Percentiles rank a stretch among this genome's conserved stretches.
Evolutionary conservation across 441 rosid species (phyloP).

Genomic region (Gossypium schwendimanii): DNA sequence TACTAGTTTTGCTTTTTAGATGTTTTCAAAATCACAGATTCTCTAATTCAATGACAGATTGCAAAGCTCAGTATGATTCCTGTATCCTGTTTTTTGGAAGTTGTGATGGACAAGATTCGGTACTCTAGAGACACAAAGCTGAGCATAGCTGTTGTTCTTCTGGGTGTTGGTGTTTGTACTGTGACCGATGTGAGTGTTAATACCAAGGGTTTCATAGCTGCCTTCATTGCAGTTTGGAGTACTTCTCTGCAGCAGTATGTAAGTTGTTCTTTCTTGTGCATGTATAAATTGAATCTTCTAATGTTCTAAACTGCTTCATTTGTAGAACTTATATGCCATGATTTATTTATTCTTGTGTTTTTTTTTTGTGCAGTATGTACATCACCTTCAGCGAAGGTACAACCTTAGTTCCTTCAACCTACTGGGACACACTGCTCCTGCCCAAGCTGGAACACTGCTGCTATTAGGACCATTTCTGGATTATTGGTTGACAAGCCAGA

Average conservation of each 20-base stretch:
- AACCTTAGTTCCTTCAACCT: slow-evolving; percentile 63
- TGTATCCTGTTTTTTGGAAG: slow-evolving; percentile 66
- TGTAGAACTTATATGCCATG: neutral
- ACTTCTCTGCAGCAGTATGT: slow-evolving; percentile 71
- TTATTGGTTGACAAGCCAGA: slow-evolving; percentile 57
- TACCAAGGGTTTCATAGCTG: slow-evolving; percentile 55
- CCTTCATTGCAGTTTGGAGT: slow-evolving; percentile 69
- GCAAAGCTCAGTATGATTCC: slow-evolving; percentile 79
- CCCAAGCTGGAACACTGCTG: slow-evolving; percentile 62
- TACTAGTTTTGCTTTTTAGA: neutral
- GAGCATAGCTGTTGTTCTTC: slow-evolving; percentile 57
- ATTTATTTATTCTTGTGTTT: neutral
- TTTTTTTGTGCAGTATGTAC: slow-evolving; percentile 53
- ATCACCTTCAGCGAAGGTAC: slow-evolving; percentile 60
- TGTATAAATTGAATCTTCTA: neutral
- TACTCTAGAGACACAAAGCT: slow-evolving; percentile 73
- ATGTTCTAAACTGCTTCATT: neutral
- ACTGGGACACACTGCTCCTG: slow-evolving; percentile 78
- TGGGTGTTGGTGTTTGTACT: slow-evolving; percentile 73
- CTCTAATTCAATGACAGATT: slow-evolving; percentile 34
- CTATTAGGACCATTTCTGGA: slow-evolving; percentile 65
- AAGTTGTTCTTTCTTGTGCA: slow-evolving; percentile 22
- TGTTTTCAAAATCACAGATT: slow-evolving; percentile 8
- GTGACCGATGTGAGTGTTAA: slow-evolving; percentile 75
- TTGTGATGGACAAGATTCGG: slow-evolving; percentile 61